Base-by-base conservation (phyloP, 805 yeast genomes). In the Candida coquimbonensis region DNA sequence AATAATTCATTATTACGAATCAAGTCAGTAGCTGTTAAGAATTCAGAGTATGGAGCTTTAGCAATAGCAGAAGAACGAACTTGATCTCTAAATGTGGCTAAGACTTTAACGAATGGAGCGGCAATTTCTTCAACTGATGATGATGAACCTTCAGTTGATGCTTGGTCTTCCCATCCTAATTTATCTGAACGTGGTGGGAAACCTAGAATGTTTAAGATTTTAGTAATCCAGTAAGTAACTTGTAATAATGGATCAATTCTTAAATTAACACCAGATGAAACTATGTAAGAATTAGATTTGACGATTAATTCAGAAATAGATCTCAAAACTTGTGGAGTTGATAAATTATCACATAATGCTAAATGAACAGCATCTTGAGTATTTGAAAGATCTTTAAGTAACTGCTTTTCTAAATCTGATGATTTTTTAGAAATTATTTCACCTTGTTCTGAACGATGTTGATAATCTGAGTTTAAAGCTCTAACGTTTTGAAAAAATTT, bases 401-500 rank as follows among this genome's bases (percentile, higher is more conserved):
- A 69, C 24, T 68, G 65, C 53, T 74, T 78, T 63, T 89, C 96
- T 5, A 55, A 54, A 2, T 49, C 43, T 1, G 78, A 70, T 27
- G 80, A 63, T 56, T 84, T 85, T 65, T 86, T 87, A 11, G 86
- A 74, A 9, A 84, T 68, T 42, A 73, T 67, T 36, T 61, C 70
- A 29, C 80, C 83, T 6, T 68, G 60, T 36, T 65, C 69, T 4
- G 77, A 54, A 42, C 65, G 63, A 53, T 78, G 80, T 36, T 69
- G 75, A 56, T 78, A 72, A 57, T 90, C 96, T 38, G 74, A 66
- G 45, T 78, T 74, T 53, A 88, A 71, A 5, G 97, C 97, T 54
- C 95, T 76, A n/a, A 88, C 83, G 44, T 78, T 87, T 38, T 83
- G 80, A 74, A 93, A 93, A 62, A 86, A 91, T 62, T 89, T 93